Conservation (phyloP, 2,329 filamentous ascomycete species). For the Colletotrichum liriopes region DNA sequence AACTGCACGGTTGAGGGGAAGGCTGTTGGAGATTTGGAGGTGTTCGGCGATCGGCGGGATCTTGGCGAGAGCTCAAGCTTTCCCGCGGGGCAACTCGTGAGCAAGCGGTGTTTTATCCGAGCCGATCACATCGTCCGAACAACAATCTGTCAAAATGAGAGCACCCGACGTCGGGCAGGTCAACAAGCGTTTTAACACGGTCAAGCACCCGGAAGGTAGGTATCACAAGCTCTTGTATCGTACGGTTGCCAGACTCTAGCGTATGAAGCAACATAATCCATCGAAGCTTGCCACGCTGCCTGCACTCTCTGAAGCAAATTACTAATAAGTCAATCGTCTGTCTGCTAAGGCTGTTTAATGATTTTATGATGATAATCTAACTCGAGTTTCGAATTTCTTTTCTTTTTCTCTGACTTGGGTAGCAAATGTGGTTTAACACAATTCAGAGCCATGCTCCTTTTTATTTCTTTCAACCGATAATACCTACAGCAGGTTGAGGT, state of each 20-base stretch:
- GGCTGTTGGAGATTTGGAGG: neutral
- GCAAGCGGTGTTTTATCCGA: neutral
- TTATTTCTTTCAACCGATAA: neutral
- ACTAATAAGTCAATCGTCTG: neutral
- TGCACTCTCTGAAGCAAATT: neutral
- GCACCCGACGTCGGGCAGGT: neutral
- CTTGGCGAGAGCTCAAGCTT: neutral
- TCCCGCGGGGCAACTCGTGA: neutral
- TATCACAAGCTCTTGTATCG: neutral
- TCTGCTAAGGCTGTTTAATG: neutral
- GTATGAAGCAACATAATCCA: neutral
- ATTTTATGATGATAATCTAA: neutral
- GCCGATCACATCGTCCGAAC: neutral
- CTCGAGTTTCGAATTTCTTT: neutral
- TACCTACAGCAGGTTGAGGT: neutral
- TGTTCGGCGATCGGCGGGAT: neutral
- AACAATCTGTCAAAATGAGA: neutral
- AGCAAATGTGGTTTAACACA: neutral
- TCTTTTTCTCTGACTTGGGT: neutral
- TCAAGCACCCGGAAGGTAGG: neutral
- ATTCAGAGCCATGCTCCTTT: neutral
- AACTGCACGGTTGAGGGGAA: conserved; percentile 1
- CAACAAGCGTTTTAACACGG: neutral
- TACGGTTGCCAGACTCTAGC: neutral
- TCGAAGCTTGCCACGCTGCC: neutral